Evolutionary conservation across 2,329 filamentous ascomycete species (phyloP).

Genomic region (Didymella arachidicola): DNA sequence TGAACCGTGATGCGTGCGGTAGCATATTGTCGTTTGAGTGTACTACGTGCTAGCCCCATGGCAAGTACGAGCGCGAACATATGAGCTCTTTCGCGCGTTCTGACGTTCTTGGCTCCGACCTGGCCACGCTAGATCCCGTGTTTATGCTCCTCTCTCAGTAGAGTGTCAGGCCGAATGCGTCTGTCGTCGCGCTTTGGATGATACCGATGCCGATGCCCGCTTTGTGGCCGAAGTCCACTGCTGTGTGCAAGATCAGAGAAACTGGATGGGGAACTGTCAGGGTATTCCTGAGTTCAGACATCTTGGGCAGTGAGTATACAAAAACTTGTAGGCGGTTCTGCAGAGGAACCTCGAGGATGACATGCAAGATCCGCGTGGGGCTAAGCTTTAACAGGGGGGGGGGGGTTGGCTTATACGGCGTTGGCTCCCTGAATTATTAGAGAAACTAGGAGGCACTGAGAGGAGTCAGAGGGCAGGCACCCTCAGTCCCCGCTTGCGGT

Average conservation of each 20-base stretch:
- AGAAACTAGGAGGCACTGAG: background rate
- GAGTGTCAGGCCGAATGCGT: background rate
- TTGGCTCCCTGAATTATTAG: background rate
- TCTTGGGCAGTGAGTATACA: background rate
- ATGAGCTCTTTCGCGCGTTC: constrained; percentile 22
- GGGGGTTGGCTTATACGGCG: background rate
- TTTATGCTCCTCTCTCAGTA: background rate
- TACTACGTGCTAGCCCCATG: constrained; percentile 20
- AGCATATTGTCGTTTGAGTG: constrained; percentile 17
- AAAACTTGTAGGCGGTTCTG: background rate
- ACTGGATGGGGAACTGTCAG: background rate
- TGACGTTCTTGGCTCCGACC: constrained; percentile 18
- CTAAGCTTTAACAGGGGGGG: background rate
- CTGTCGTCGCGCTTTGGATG: background rate
- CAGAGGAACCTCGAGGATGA: background rate
- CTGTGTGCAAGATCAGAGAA: background rate
- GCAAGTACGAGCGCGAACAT: constrained; percentile 24
- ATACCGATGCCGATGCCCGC: background rate
- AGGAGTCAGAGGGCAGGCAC: background rate
- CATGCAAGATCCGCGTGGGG: background rate
- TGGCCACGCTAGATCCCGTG: constrained; percentile 14
- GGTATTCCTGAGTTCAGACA: background rate
- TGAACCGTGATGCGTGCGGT: background rate
- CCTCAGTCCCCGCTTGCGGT: background rate
- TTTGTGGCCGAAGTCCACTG: background rate